These are phyloP conservation scores for Danielia oregonensis DNA, from an alignment of 805 yeast genomes.

Conservation along the genomic window DNA sequence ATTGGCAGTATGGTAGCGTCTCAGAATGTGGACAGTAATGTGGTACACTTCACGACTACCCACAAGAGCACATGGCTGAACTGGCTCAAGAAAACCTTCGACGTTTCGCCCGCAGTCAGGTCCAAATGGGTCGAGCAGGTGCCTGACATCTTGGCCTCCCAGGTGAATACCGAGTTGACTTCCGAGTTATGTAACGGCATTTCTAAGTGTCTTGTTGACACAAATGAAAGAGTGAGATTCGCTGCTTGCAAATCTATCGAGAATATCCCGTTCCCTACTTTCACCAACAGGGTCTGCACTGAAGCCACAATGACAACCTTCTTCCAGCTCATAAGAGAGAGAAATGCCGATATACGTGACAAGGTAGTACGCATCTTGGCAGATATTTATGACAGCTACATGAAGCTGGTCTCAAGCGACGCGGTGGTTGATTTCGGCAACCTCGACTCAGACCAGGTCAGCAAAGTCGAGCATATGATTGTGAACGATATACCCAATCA, in stretches of 20 bases:
- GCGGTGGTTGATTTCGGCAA: conserved; percentile 30
- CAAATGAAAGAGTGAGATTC: conserved; percentile 69
- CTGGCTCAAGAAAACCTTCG: conserved; percentile 77
- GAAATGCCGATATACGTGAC: conserved; percentile 58
- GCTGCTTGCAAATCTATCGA: conserved; percentile 53
- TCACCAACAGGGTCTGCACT: conserved; percentile 47
- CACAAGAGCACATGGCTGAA: conserved; percentile 60
- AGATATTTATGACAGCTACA: conserved; percentile 49
- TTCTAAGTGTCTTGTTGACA: conserved; percentile 66
- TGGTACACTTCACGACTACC: conserved; percentile 52
- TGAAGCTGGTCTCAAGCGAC: conserved; percentile 14
- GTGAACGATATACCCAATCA: conserved; percentile 57
- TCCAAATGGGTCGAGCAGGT: conserved; percentile 65
- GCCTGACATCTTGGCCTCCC: conserved; percentile 42
- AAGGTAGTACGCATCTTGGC: conserved; percentile 55
- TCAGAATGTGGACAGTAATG: conserved; percentile 35
- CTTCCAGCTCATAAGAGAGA: conserved; percentile 67
- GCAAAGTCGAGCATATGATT: conserved; percentile 28
- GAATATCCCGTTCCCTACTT: conserved; percentile 41
- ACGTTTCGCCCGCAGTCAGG: conserved; percentile 61
- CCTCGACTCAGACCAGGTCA: conserved; percentile 20
- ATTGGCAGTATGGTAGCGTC: conserved; percentile 58
- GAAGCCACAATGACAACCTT: conserved; percentile 50
- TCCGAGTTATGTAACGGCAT: conserved; percentile 44
- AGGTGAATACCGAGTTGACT: conserved; percentile 47